phyloP scores from a whole-genome alignment of 768 basidiomycete species.

The Boletus vermiculosoides region DNA sequence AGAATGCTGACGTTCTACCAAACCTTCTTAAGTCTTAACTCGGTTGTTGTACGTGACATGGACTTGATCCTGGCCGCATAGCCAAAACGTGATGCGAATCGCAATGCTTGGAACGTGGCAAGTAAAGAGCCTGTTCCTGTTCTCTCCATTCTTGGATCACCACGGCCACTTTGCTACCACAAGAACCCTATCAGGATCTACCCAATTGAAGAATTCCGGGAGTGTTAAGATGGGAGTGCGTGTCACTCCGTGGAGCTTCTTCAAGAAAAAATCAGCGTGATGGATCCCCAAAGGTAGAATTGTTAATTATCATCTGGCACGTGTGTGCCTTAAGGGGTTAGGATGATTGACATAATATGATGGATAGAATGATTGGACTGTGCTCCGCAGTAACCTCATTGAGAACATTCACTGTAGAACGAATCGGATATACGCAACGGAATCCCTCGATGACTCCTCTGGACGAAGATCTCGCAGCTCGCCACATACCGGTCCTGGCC shows the following conservation, averaged over 20 bases:
- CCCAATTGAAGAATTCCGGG: neutral
- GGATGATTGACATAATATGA: neutral
- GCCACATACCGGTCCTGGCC: neutral
- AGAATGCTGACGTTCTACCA: neutral
- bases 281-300: neutral
- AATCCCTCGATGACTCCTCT: neutral
- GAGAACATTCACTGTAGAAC: neutral
- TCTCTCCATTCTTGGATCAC: neutral
- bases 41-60: neutral
- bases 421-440: neutral
- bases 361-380: neutral
- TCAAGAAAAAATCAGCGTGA: neutral
- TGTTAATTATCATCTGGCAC: neutral
- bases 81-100: slow-evolving; percentile 2
- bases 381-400: neutral
- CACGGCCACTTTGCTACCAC: neutral
- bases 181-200: neutral
- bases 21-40: slow-evolving; percentile 7
- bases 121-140: slow-evolving; percentile 2
- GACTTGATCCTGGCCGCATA: neutral
- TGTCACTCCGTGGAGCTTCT: neutral
- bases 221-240: neutral
- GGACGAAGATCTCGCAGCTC: neutral
- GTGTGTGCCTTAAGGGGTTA: neutral
- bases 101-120: neutral